Percentiles rank a stretch among this genome's conserved stretches.
These are phyloP conservation scores for Cudoniella acicularis DNA, from an alignment of 495 filamentous ascomycete genomes.

Conservation along the genomic window DNA sequence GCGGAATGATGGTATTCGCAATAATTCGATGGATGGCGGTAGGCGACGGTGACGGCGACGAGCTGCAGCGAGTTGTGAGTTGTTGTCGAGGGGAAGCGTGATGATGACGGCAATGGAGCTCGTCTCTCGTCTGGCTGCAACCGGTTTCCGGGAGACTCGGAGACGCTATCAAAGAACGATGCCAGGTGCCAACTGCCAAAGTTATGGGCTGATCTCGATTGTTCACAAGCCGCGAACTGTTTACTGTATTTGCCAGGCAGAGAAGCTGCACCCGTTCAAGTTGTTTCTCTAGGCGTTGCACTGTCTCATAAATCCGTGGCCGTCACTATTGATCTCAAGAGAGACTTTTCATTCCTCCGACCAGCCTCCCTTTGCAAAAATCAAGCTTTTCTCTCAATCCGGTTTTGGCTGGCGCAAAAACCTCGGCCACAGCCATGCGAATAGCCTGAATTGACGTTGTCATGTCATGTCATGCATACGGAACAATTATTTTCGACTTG, in stretches of 20 bases:
- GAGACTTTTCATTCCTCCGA: background rate
- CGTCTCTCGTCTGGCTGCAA: background rate
- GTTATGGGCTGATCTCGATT: background rate
- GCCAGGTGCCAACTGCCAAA: background rate
- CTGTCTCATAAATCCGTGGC: no score
- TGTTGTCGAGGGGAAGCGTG: background rate
- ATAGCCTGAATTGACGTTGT: constrained; percentile 2
- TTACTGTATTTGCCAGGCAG: no score
- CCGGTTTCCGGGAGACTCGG: background rate
- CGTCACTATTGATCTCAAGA: no score
- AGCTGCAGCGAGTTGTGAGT: background rate
- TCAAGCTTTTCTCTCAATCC: background rate
- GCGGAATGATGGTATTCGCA: background rate
- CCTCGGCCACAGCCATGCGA: background rate
- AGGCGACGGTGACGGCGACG: no score
- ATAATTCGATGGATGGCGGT: no score
- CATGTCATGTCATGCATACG: constrained; percentile 2
- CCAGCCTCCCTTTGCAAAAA: background rate
- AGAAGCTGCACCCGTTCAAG: no score
- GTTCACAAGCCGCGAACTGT: no score
- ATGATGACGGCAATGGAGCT: background rate
- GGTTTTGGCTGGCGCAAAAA: background rate
- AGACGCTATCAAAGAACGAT: background rate
- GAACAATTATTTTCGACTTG: constrained; percentile 1
- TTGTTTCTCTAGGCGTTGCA: no score